A percentile compares a stretch with the other conserved stretches of the same genome.
phyloP scores from a whole-genome alignment of 352 stramenopile species.

The Thraustochytrium striatum region DNA sequence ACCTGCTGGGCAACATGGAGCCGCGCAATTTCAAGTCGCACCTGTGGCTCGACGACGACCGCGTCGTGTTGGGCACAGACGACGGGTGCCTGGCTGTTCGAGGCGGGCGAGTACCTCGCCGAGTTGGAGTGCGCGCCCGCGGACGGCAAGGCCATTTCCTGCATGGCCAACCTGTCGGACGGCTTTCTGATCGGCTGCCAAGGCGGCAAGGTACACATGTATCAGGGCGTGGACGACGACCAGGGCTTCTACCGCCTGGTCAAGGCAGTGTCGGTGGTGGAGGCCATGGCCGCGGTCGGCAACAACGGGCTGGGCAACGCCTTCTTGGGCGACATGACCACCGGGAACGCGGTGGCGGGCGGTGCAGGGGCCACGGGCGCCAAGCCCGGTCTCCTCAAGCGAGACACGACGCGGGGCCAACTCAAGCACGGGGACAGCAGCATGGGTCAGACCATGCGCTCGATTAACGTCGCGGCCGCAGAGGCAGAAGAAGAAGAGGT shows the following conservation, averaged over 20 bases:
- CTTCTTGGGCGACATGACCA: not conserved
- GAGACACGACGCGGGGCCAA: conserved; percentile 1
- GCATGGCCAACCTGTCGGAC: conserved; percentile 42
- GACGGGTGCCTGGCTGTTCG: conserved; percentile 76
- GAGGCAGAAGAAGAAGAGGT: not conserved
- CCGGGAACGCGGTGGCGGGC: not conserved
- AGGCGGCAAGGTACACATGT: conserved; percentile 17
- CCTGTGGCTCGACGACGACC: conserved; percentile 83
- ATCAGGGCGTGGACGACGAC: conserved; percentile 3
- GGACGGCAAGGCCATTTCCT: conserved; percentile 49
- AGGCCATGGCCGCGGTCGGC: not conserved
- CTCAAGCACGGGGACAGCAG: not conserved
- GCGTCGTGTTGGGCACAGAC: conserved; percentile 73
- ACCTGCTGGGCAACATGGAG: conserved; percentile 62
- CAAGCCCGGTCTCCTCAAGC: no score
- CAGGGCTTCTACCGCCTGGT: conserved; percentile 3
- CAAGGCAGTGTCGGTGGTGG: conserved; percentile 17
- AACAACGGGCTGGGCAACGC: not conserved
- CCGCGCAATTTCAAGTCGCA: conserved; percentile 70
- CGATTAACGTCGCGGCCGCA: not conserved
- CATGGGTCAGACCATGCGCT: not conserved
- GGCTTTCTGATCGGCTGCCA: conserved; percentile 43
- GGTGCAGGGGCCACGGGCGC: not conserved
- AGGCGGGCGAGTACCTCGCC: conserved; percentile 54
- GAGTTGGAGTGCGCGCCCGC: conserved; percentile 53